phyloP scores from a whole-genome alignment of 306 rosid genomes.

The Quercus glauca region DNA sequence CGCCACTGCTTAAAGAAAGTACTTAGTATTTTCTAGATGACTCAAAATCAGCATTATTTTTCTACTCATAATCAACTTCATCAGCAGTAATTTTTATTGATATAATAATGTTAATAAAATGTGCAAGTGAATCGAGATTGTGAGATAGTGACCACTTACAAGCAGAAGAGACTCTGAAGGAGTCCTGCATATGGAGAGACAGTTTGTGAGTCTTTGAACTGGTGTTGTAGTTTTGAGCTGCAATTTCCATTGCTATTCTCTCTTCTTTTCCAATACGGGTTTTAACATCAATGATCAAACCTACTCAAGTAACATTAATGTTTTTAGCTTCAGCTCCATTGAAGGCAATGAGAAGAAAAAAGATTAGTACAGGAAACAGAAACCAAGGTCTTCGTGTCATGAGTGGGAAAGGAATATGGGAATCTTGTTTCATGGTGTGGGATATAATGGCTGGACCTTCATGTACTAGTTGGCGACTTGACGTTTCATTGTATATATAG shows the following conservation, averaged over 20 bases:
- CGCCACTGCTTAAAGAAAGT: too few relatives aligned
- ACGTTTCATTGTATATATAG: too few relatives aligned
- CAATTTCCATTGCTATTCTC: neutral
- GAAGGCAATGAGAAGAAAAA: neutral
- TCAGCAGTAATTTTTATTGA: too few relatives aligned
- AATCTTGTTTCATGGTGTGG: too few relatives aligned
- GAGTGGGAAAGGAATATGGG: too few relatives aligned
- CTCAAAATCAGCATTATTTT: too few relatives aligned
- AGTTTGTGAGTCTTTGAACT: conserved; percentile 16
- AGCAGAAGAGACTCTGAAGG: conserved; percentile 32
- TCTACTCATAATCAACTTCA: too few relatives aligned
- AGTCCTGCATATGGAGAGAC: conserved; percentile 18
- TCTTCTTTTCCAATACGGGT: neutral
- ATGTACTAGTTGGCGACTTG: too few relatives aligned
- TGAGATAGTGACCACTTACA: conserved; percentile 13
- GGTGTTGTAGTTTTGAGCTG: neutral
- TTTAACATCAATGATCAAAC: neutral
- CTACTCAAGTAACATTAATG: neutral
- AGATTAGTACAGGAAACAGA: neutral
- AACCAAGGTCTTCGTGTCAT: neutral
- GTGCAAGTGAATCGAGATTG: neutral
- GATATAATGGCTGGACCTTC: too few relatives aligned
- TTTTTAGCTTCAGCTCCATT: neutral
- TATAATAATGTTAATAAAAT: too few relatives aligned
- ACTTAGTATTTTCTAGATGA: too few relatives aligned